A percentile compares a stretch with the other conserved stretches of the same genome.
Evolutionary conservation across 345 rosid species (phyloP).

Genomic region (Eucalyptus curtisii): DNA sequence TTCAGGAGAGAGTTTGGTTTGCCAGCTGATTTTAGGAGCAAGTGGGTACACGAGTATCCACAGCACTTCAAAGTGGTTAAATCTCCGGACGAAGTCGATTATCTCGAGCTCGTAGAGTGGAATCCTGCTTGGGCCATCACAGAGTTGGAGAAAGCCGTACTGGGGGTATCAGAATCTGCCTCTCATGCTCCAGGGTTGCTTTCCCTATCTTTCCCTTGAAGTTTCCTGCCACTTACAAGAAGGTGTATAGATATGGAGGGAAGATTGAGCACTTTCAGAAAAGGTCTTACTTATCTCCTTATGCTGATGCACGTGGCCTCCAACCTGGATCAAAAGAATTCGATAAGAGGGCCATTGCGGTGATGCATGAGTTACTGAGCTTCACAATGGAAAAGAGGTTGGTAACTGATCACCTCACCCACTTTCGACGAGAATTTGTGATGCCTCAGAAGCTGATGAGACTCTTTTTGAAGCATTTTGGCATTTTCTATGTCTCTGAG

Average conservation of each 20-base stretch:
- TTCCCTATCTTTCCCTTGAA: conserved; percentile 62
- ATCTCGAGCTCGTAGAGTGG: conserved; percentile 72
- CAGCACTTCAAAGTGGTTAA: conserved; percentile 47
- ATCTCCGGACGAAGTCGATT: conserved; percentile 27
- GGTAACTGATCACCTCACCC: conserved; percentile 87
- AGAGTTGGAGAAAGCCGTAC: conserved; percentile 60
- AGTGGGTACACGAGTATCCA: conserved; percentile 65
- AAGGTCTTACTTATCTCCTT: conserved; percentile 67
- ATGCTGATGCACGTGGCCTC: conserved; percentile 61
- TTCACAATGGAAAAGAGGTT: conserved; percentile 84
- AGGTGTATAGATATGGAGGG: conserved; percentile 56
- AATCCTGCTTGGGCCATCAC: conserved; percentile 77
- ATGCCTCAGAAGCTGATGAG: conserved; percentile 97
- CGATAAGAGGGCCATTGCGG: conserved; percentile 78
- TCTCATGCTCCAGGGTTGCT: conserved; percentile 56
- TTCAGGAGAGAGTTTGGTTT: conserved; percentile 83
- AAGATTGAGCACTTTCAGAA: conserved; percentile 82
- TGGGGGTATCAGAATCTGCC: conserved; percentile 18
- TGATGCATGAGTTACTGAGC: conserved; percentile 85
- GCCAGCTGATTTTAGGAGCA: conserved; percentile 59
- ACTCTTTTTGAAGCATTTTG: conserved; percentile 75
- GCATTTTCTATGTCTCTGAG: conserved; percentile 84
- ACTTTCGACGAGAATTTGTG: conserved; percentile 61
- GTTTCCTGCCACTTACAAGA: conserved; percentile 70
- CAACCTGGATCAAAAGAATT: conserved; percentile 77